Conservation (phyloP, 2,329 filamentous ascomycete species). For the Aureobasidium musti region DNA sequence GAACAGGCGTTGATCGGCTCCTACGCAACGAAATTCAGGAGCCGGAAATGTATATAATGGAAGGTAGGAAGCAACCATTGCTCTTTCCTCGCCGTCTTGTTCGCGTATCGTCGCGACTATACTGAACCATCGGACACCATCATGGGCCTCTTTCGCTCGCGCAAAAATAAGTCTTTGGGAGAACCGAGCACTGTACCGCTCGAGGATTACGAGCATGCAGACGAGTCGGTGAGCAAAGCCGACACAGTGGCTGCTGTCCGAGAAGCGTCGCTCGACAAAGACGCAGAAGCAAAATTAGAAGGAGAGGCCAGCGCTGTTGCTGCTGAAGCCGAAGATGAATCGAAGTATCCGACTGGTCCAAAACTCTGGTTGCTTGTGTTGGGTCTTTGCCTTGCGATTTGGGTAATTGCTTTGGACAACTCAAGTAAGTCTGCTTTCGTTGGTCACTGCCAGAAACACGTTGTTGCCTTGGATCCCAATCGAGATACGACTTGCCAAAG, state of each 20-base stretch:
- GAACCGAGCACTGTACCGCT: neutral
- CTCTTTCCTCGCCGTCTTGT: neutral
- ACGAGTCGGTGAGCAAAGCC: neutral
- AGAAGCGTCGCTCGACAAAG: slow-evolving; percentile 1
- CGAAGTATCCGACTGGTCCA: slow-evolving; percentile 42
- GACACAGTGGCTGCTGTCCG: slow-evolving; percentile 9
- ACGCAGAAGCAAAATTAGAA: neutral
- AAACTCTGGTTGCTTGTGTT: slow-evolving; percentile 39
- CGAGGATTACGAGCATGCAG: neutral
- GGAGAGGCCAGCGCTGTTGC: neutral
- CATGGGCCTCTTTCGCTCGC: slow-evolving; percentile 10
- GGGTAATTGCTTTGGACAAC: slow-evolving; percentile 40
- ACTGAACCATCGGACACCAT: neutral
- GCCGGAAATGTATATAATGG: slow-evolving; percentile 14
- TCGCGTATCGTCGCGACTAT: neutral
- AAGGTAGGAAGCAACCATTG: neutral
- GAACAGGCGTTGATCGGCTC: slow-evolving; percentile 24
- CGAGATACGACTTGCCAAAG: neutral
- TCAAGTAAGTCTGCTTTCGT: slow-evolving; percentile 34
- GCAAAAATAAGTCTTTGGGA: neutral
- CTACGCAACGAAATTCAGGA: slow-evolving; percentile 16
- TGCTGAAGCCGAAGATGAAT: slow-evolving; percentile 40
- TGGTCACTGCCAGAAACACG: neutral
- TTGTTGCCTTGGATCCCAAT: neutral
- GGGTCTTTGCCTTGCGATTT: slow-evolving; percentile 31